Evolutionary conservation across 2,329 filamentous ascomycete genomes (phyloP), one percentile per base, ranked within the genome.

Genomic region (Colletotrichum liaoningense): DNA sequence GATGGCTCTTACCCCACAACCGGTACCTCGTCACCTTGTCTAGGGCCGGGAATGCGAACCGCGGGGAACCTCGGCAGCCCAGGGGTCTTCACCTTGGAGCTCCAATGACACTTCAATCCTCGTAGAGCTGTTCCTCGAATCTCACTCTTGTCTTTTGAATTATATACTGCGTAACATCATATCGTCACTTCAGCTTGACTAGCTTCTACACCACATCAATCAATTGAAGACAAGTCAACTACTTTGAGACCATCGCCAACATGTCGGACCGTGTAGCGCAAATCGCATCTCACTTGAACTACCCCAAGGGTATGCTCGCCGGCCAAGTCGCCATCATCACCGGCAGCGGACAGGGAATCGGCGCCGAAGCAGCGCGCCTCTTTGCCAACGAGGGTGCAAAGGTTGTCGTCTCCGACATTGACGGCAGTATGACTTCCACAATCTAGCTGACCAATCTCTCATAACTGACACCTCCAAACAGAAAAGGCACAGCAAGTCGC

Each of bases 341-440:
- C 2, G 94, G 95, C 57, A 91, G 92, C 22, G 94, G 94, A 9
- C 94, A 97, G 82, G 95, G 95, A 73, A 97, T 97, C 81, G 95
- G 95, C 28, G 95, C 94, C 33, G 95, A 97, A 84, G 88, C 93
- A 38, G 95, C 95, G 8, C 88, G 92, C 11, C 84, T 97, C 3
- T 97, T 97, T 79, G 94, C 94, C 14, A 96, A 95, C 73, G 94
- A 98, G 83, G 95, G 95, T 28, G 94, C 95, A 19, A 95, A 93
- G 80, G 94, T 97, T 0, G 86, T 97, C 12, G 87, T 97, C 58
- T 92, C 94, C 28, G 95, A 97, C 83, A 94, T 97, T 74, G 95
- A 97, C 83, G 89, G 83, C 46, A 85, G 92, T 94, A 80, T 72
- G 19, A 1, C 26, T 4, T 28, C 46, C 42, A 22, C 8, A 33